Conservation (phyloP, 495 filamentous ascomycete genomes). For the Aspergillus kassunensis region DNA sequence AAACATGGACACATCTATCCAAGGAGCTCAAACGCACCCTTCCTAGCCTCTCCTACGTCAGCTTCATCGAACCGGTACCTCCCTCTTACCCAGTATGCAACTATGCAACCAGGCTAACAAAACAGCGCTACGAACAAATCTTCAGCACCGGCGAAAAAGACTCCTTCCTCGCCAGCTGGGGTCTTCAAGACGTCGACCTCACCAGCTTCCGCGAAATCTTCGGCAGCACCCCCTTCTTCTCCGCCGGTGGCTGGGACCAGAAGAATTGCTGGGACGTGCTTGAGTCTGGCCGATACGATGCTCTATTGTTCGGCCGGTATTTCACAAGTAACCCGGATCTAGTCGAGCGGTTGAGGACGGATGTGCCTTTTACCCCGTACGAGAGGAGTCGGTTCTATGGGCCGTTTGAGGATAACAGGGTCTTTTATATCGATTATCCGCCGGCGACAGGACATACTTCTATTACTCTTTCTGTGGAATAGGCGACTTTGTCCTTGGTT, state of each 20-base stretch:
- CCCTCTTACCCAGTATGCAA: neutral
- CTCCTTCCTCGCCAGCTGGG: slow-evolving; percentile 40
- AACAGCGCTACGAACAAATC: slow-evolving; percentile 51
- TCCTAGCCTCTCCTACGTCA: slow-evolving; percentile 46
- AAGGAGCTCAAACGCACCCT: slow-evolving; percentile 43
- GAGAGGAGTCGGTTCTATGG: slow-evolving; percentile 23
- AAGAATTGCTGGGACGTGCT: slow-evolving; percentile 43
- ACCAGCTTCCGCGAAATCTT: slow-evolving; percentile 41
- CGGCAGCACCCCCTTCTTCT: slow-evolving; percentile 45
- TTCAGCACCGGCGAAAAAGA: slow-evolving; percentile 43
- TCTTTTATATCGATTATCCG: slow-evolving; percentile 31
- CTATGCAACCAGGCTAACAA: neutral
- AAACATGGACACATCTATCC: slow-evolving; percentile 49
- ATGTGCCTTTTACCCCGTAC: slow-evolving; percentile 15
- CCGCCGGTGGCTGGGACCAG: slow-evolving; percentile 46
- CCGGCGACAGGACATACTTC: slow-evolving; percentile 7
- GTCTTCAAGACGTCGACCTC: slow-evolving; percentile 35
- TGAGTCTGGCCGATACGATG: slow-evolving; percentile 41
- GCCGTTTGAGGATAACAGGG: slow-evolving; percentile 33
- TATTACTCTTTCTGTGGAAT: neutral
- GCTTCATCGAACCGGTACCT: slow-evolving; percentile 48
- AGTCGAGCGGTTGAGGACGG: slow-evolving; percentile 17
- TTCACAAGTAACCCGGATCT: slow-evolving; percentile 27
- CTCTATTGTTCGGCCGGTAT: slow-evolving; percentile 20
- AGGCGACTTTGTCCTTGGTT: neutral